Conservation (phyloP, 176 grass and related monocot genomes). For the Thinopyrum elongatum region DNA sequence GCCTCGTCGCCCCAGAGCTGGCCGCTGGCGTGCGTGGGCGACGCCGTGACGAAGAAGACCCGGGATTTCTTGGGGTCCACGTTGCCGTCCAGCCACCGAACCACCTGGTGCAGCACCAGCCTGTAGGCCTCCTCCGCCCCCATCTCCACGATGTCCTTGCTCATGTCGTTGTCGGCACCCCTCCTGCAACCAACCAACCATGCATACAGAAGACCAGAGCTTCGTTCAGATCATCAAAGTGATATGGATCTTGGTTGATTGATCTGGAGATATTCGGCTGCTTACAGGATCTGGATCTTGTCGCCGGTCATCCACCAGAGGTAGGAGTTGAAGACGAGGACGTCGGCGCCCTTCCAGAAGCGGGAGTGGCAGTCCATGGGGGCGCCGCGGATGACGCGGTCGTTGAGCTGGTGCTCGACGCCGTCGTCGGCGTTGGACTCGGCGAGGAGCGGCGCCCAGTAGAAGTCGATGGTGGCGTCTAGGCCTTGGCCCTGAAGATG, state of each 20-base stretch:
- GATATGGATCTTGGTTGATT: too few relatives aligned
- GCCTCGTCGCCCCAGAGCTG: constrained; percentile 43
- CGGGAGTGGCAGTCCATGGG: constrained; percentile 50
- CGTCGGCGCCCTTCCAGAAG: constrained; percentile 60
- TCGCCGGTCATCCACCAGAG: constrained; percentile 54
- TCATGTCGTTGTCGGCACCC: constrained; percentile 46
- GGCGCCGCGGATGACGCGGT: constrained; percentile 47
- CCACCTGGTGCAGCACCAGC: constrained; percentile 50
- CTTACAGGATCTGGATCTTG: constrained; percentile 61
- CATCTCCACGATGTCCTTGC: constrained; percentile 65
- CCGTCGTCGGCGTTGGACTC: constrained; percentile 62
- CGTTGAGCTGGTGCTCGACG: constrained; percentile 28
- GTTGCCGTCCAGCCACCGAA: constrained; percentile 52
- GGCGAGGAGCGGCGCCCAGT: constrained; percentile 66
- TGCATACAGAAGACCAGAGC: not conserved
- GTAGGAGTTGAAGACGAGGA: constrained; percentile 75
- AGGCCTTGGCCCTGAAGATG: constrained; percentile 51
- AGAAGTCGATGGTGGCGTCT: constrained; percentile 75
- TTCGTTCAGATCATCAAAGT: not conserved
- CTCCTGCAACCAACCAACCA: constrained; percentile 15
- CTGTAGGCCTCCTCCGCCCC: constrained; percentile 37
- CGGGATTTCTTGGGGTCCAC: constrained; percentile 48
- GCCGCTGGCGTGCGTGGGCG: constrained; percentile 55
- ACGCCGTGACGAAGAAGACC: constrained; percentile 72
- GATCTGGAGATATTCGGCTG: not conserved